Base-by-base conservation (phyloP, 2,329 filamentous ascomycete species). In the Fusarium mexicanum region DNA sequence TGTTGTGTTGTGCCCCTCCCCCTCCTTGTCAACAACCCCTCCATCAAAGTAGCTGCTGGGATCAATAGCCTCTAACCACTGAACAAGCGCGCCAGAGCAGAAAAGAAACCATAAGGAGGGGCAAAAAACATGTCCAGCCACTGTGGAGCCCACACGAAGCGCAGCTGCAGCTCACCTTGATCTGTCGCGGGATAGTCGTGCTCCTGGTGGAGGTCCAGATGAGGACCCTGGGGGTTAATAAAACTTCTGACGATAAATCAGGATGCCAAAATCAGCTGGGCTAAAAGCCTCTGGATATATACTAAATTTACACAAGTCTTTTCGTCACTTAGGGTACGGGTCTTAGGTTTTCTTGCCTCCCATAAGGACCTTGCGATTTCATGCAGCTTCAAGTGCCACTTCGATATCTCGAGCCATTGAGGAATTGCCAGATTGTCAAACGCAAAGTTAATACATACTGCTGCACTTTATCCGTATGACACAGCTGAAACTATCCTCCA, bases 91-190 rank as follows among this genome's bases (percentile, higher is more conserved):
- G 50, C 67, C 59, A 74, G 29, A 66, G 22, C 18, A 41, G 33
- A 50, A 50, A 71, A 60, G 57, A 24, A 20, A 51, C 48, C 47
- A 59, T n/a, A 57, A 43, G 26, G 41, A 77, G 75, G 71, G 71
- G 71, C 69, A 68, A 74, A 64, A 70, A 62, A 64, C 55, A 68
- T 64, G 67, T 43, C 66, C 66, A 76, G 70, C 72, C 72, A 76
- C 63, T 59, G 68, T 71, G 74, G 76, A 71, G 37, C 59, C 64
- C 51, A 46, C n/a, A 59, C 53, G 62, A 69, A 66, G 62, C 44
- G 38, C 43, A 68, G 40, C 69, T 78, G 76, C 74, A 78, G 48
- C 76, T 78, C 76, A 77, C 66, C 46, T 72, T 69, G 41, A 67
- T 60, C 46, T 71, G 47, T 69, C 33, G 54, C 51, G 50, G 61